These are phyloP conservation scores for Russula griseocarnosa DNA, from an alignment of 768 basidiomycete genomes.

Conservation along the genomic window DNA sequence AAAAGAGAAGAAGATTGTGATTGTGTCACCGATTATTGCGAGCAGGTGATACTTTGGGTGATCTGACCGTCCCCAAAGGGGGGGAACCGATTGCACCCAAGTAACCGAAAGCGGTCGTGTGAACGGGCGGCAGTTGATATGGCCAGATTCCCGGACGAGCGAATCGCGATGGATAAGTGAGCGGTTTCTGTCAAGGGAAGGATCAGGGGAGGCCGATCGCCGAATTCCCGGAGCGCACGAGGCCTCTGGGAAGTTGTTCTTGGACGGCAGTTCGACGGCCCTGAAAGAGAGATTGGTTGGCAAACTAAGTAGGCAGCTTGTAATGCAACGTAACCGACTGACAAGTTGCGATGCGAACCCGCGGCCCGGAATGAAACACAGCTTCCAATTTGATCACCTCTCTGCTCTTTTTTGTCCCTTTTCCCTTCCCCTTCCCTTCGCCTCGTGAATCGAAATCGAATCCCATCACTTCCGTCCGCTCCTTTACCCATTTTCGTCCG, in stretches of 20 bases:
- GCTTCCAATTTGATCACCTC: constrained; percentile 26
- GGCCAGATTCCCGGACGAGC: constrained; percentile 5
- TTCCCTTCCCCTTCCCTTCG: constrained; percentile 5
- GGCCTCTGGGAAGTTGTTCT: constrained; percentile 1
- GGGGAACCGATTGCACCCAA: constrained; percentile 1
- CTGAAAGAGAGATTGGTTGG: constrained; percentile 7
- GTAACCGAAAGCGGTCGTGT: constrained; percentile 26
- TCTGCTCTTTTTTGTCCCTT: constrained; percentile 11
- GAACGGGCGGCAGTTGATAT: constrained; percentile 18
- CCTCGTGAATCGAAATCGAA: constrained; percentile 21
- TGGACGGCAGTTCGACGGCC: constrained; percentile 24
- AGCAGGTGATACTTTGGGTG: constrained; percentile 14
- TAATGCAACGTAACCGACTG: constrained; percentile 18
- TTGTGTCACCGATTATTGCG: not conserved
- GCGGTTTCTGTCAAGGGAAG: constrained; percentile 28
- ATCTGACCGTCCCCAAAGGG: not conserved
- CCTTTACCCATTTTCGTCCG: constrained; percentile 20
- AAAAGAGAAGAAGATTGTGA: too few relatives aligned
- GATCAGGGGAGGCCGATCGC: constrained; percentile 22
- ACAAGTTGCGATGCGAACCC: constrained; percentile 16
- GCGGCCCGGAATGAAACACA: constrained; percentile 25
- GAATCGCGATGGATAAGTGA: not conserved
- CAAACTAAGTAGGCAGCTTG: not conserved
- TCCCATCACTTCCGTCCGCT: constrained; percentile 24
- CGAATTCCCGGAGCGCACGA: constrained; percentile 22